Evolutionary conservation across 2,329 filamentous ascomycete genomes (phyloP), one percentile per base, ranked within the genome.

Genomic region (Amphichorda felina): DNA sequence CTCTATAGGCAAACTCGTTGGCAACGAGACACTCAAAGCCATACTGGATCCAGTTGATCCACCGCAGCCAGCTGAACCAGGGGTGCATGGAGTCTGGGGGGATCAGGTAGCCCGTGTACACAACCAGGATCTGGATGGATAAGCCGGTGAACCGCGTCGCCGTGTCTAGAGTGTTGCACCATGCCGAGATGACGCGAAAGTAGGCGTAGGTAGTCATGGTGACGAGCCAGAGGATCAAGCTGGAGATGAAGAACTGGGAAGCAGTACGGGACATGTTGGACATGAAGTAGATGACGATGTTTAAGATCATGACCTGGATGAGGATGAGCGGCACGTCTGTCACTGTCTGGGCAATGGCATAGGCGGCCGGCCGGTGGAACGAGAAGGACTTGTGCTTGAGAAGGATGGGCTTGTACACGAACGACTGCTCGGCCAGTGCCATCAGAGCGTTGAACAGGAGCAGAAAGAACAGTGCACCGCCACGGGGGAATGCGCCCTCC

Each of bases 271-370:
- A 67, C 2, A 89, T 64, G 34, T 80, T 75, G 1, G 78, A 72
- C 78, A 89, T 79, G 56, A 87, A 88, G 60, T 88, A 89, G 26
- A 88, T 63, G 14, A 79, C 69, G 27, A 84, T 33, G 41, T 82
- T 82, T 59, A 87, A 88, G 15, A 75, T 58, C 36, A 80, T 58
- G 0, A 79, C 65, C 44, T 83, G 81, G 7, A 68, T 37, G 10
- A 85, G 60, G 42, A 88, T 75, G 5, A 69, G 44, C 0, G 75
- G 55, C 60, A 79, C 42, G 71, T 85, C 75, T 1, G 63, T 55
- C 0, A 78, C 57, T 0, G 74, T 67, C 21, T 71, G 63, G 5
- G 73, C 72, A 2, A 78, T 57, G 2, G 69, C 66, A 41, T 74
- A 72, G 8, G 71, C 68, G 4, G 66, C 64, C 0, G 72, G 71